These are phyloP conservation scores for Penicillium desertorum DNA, from an alignment of 495 filamentous ascomycete genomes.

Conservation along the genomic window DNA sequence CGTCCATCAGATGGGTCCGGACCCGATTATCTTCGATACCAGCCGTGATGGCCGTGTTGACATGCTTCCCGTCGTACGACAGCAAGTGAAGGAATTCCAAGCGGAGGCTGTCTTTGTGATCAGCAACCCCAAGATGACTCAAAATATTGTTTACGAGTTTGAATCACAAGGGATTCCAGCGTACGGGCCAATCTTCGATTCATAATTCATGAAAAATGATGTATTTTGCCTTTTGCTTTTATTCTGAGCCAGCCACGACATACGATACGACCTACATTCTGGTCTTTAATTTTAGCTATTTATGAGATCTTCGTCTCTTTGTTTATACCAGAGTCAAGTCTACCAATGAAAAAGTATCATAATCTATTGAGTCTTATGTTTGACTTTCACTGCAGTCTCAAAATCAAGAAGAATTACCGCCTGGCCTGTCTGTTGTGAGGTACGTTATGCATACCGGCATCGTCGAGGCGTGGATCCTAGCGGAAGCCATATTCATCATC, in stretches of 20 bases:
- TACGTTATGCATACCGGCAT: no score
- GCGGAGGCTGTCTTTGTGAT: slow-evolving; percentile 73
- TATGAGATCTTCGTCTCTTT: neutral
- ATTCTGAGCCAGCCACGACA: neutral
- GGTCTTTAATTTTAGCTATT: neutral
- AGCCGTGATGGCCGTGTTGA: slow-evolving; percentile 44
- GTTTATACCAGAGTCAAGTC: neutral
- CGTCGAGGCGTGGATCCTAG: no score
- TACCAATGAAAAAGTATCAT: neutral
- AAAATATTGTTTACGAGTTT: slow-evolving; percentile 65
- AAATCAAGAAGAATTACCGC: no score
- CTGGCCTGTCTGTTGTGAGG: no score
- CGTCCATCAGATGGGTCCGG: slow-evolving; percentile 46
- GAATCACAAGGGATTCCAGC: slow-evolving; percentile 62
- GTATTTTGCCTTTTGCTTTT: neutral
- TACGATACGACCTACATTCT: neutral
- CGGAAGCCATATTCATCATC: no score
- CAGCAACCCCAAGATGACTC: slow-evolving; percentile 64
- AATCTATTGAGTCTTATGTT: neutral
- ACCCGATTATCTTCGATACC: slow-evolving; percentile 56
- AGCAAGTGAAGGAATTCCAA: slow-evolving; percentile 51
- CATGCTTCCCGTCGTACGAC: slow-evolving; percentile 54
- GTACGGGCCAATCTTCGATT: slow-evolving; percentile 73
- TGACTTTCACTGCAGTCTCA: no score
- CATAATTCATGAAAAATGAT: slow-evolving; percentile 36